Evolutionary conservation across 371 early-diverging fungal genomes (phyloP), one percentile per base, ranked within the genome.

Genomic region (Mortierella sp.): DNA sequence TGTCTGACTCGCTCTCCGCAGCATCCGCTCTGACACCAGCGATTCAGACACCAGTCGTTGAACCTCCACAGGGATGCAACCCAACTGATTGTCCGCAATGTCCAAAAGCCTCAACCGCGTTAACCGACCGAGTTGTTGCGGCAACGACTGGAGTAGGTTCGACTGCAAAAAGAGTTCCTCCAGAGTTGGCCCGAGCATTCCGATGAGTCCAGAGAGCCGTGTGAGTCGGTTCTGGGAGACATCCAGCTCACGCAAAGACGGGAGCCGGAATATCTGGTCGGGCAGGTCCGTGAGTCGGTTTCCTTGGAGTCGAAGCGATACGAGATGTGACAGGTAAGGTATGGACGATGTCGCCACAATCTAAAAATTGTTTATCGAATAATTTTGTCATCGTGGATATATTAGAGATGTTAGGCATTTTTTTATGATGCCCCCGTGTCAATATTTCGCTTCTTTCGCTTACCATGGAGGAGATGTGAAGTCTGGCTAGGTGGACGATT

Each of bases 71-170:
- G 92, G 92, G 68, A 92, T 85, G 43, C 90, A 89, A 53, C 91
- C 91, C 6, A 93, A 53, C 1, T 87, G 71, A 71, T 93, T 93
- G 61, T 89, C 90, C 22, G 90, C 89, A 44, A 93, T 79, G 77
- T 93, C 93, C 48, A 92, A 80, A 9, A 92, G 70, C 41, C 91
- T 87, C 24, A 93, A 78, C 7, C 71, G 71, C 7, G 63, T 71
- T 26, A 91, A 68, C 14, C 85, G 74, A 4, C 89, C 89, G 5
- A 93, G 73, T 66, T 89, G 89, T 2, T 88, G 87, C 0, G 92
- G 92, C 0, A 92, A 76, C 37, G 82, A 87, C 8, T 88, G 85
- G 19, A 92, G 84, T 19, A 87, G 90, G 52, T 92, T 92, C n/a
- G 90, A 89, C 14, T 90, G 89, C 5, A 91, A 64, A 55, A 89